Base-by-base conservation (phyloP, 2,329 filamentous ascomycete genomes). In the Sporothrix brunneoviolacea region DNA sequence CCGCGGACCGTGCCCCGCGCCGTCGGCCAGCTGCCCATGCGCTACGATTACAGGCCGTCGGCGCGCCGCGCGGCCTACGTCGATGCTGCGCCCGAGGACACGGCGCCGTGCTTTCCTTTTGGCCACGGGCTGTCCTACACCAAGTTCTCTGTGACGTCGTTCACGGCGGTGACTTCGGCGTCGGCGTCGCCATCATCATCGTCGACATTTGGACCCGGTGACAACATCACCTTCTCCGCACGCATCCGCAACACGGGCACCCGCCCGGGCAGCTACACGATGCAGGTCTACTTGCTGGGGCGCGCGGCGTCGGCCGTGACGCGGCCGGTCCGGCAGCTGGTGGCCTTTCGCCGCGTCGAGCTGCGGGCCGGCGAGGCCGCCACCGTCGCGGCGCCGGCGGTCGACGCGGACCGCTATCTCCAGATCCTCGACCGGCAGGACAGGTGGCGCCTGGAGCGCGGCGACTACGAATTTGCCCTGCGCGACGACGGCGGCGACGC, bases 1-100 rank as follows among this genome's bases (percentile, higher is more conserved):
- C 46, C 37, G 9, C 45, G 46, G 3, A 35, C 38, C 10, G 46
- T 49, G 19, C 38, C 46, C 7, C 37, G 32, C n/a, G 22, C 19
- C 30, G 12, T 49, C 13, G 46, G 46, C 21, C 37, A 41, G n/a
- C 28, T 49, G 19, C 46, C 46, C 6, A 38, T 35, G 2, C 30
- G 38, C 15, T 49, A 49, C 38, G 38, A 49, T 38, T 41, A 49
- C 46, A 49, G 42, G 16, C 46, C 46, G 5, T 36, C 21, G 10
- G 28, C 38, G n/a, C n/a, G n/a, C 3, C n/a, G 32, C 15, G 37
- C 46, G 19, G 30, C 28, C 46, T 45, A 45, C 19, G 42, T 36
- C 12, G 42, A 45, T 19, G 30, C 21, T 8, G 8, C 18, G 3
- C 4, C 27, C 4, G 42, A 21, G 13, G 42, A 27, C 8, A n/a